Base-by-base conservation (phyloP, 2,329 filamentous ascomycete species). In the Xylaria sp. region DNA sequence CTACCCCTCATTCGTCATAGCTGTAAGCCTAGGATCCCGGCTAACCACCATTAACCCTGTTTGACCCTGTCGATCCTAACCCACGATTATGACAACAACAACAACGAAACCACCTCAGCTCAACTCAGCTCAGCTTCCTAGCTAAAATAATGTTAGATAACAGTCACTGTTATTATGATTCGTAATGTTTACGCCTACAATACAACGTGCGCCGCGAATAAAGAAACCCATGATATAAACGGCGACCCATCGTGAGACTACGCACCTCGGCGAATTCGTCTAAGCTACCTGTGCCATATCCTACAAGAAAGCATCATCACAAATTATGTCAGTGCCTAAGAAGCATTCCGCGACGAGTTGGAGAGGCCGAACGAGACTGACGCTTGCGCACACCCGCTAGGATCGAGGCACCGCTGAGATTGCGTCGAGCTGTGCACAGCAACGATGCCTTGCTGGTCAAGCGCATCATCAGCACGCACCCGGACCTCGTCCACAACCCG, bases 391-490 rank as follows among this genome's bases (percentile, higher is more conserved):
- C 44, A 28, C n/a, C 59, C 51, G 8, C 39, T 60, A 78, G 76
- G 76, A 94, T 95, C 82, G 90, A 94, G 72, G 88, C 92, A 67
- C 88, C 90, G 66, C 88, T 90, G 79, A 92, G 94, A 75, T 85
- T 97, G 54, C 91, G 94, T 73, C 91, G 94, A 75, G 94, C 94
- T 69, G 95, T 97, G 79, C 87, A 91, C 78, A 87, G 89, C 76
- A 90, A 92, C 80, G 91, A 95, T 80, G 81, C 84, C 62, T 83
- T 89, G 65, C 91, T 97, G 72, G 91, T 94, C 74, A 83, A 87
- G 74, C 92, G 94, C 78, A 94, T 97, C 78, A 85, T 97, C 73
- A 88, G 86, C 72, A 90, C 90, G 68, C 90, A 95, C 77, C 92
- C 91, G 0, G 78, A 82, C 20, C 88, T 91, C 71, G 84, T 97